Conservation (phyloP, 140 eudicot species). For the Bidens hawaiensis region DNA sequence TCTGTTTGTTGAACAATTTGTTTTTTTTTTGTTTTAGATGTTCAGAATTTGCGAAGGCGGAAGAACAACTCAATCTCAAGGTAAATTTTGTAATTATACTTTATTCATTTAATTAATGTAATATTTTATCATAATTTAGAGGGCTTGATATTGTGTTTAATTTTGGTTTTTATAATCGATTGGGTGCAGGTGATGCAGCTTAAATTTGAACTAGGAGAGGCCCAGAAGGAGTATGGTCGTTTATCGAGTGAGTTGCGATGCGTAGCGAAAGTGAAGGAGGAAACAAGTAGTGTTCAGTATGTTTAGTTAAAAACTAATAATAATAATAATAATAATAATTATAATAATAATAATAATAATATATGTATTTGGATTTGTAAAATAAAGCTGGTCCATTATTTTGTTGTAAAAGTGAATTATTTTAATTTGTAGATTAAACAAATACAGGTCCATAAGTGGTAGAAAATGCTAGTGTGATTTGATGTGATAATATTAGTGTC, state of each 20-base stretch:
- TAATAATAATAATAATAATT: no score
- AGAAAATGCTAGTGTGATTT: not conserved
- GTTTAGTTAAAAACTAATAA: not conserved
- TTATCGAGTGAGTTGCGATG: constrained; percentile 35
- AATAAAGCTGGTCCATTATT: not conserved
- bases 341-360: not conserved
- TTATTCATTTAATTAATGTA: not conserved
- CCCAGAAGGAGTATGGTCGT: constrained; percentile 39
- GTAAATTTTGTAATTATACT: constrained; percentile 26
- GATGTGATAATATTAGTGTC: not conserved
- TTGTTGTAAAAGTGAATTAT: not conserved
- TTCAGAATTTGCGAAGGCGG: constrained; percentile 39
- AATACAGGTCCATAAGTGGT: not conserved
- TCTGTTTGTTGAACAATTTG: constrained; percentile 1
- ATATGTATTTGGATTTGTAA: not conserved
- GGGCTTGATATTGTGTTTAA: not conserved
- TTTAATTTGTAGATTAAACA: not conserved
- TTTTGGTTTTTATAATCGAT: not conserved
- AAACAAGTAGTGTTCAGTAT: constrained; percentile 15
- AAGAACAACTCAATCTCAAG: constrained; percentile 50
- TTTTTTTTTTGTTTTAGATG: constrained; percentile 41
- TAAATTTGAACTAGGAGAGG: constrained; percentile 36
- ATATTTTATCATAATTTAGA: not conserved
- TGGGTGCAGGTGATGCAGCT: constrained; percentile 54
- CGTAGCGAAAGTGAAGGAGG: constrained; percentile 47